Base-by-base conservation (phyloP, 2,329 filamentous ascomycete genomes). In the Elsinoe perseae region DNA sequence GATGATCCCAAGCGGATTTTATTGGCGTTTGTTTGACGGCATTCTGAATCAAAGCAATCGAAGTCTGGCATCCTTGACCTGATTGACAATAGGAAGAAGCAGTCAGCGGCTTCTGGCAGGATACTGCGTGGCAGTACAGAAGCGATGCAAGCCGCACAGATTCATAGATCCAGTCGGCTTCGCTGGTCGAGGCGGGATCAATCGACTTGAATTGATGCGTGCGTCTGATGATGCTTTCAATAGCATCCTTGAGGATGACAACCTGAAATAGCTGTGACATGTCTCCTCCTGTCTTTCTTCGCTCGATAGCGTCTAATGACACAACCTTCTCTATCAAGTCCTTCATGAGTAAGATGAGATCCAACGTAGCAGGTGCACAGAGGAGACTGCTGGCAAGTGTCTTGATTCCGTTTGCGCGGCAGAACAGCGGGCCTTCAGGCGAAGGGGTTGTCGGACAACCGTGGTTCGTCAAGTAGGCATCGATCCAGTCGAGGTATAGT, bases 1-100 rank as follows among this genome's bases (percentile, higher is more conserved):
- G 59, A 34, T 63, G 60, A 20, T 61, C 63, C 68, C 67, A 70
- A 60, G 63, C 65, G 23, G 65, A 60, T 14, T 61, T 60, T 9
- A 67, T 57, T 43, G 66, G 61, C 2, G 67, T 67, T 2, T 59
- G 46, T 18, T 58, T 53, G 1, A 69, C 59, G 3, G 62, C 59
- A n/a, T 60, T 56, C 34, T 63, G 61, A 54, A 69, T 63, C 34
- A 61, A 52, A 25, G 60, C 12, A 6, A 43, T 42, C 2, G 42
- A 36, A 3, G 34, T 8, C 14, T 23, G 18, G 38, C 38, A 43
- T 10, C 6, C 21, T 8, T 4, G 3, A 18, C n/a, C 10, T 43
- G n/a, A n/a, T 20, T 14, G 10, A 23, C 54, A 56, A 21, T 38
- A 18, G 23, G 27, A 32, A n/a, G n/a, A 12, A 36, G 20, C 27